Evolutionary conservation across 2,329 filamentous ascomycete species (phyloP), one percentile per base, ranked within the genome.

Genomic region (Graphium sp.): DNA sequence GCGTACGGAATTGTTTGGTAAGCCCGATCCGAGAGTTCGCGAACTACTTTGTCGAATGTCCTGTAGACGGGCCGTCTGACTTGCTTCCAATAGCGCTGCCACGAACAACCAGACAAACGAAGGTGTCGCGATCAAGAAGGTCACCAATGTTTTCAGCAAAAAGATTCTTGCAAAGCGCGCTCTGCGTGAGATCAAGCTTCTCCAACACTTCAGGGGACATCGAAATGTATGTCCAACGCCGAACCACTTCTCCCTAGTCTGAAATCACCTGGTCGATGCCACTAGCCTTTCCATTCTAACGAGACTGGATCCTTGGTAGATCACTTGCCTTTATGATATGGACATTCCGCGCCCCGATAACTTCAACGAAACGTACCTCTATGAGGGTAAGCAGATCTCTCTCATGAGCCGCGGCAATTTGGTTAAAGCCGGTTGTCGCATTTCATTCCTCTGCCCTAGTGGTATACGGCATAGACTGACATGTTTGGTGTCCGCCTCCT

Each of bases 71-170:
- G n/a, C n/a, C n/a, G n/a, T n/a, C n/a, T n/a, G n/a, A n/a, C n/a
- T 23, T 15, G 10, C 15, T 13, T 16, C 6, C 15, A 16, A 20
- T 50, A 93, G 85, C 55, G 87, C 89, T 35, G 89, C 89, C 32
- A 81, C 83, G 40, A 94, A 95, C 64, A 76, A 74, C 49, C 74
- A 84, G 53, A 91, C 80, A 18, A 77, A 74, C 46, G 89, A 98
- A 51, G 85, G 87, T 22, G 85, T 98, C 37, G 89, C 89, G 45
- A 89, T 98, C 65, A 98, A 98, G 60, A 98, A 98, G 60, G 83
- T 98, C 52, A 98, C 89, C 62, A 98, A 98, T 79, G 87, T 98
- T 45, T 98, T 98, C 58, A 94, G 84, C 69, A 98, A 98, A 63
- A 95, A 95, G 73, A 98, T 98, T 43, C 68, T 98, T 41, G 89